Evolutionary conservation across 148 eudicot genomes (phyloP).

Genomic region (Rhododendron ovatum): DNA sequence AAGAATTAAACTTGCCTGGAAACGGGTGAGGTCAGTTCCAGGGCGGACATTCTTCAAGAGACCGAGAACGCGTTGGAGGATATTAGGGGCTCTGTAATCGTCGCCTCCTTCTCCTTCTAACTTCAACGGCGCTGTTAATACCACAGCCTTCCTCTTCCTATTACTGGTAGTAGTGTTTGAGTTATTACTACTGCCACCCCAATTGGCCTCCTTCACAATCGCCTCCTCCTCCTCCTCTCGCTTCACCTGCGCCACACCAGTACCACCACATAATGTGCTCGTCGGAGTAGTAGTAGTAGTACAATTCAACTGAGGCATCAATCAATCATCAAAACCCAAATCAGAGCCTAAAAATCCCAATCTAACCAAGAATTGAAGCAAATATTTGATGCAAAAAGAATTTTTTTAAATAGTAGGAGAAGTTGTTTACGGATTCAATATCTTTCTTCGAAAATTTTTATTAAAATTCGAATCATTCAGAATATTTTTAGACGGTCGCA

Average conservation of each 20-base stretch:
- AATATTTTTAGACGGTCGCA: no score
- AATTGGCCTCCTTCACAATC: background rate
- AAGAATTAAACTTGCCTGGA: constrained; percentile 32
- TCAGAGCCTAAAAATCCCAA: background rate
- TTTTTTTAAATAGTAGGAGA: no score
- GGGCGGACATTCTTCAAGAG: constrained; percentile 52
- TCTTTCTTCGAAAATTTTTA: no score
- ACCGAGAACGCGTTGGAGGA: constrained; percentile 49
- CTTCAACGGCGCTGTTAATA: constrained; percentile 54
- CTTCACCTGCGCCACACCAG: constrained; percentile 1
- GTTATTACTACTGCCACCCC: constrained; percentile 3
- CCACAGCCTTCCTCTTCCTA: constrained; percentile 13
- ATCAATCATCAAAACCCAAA: background rate
- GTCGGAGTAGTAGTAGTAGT: no score
- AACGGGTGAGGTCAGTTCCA: constrained; percentile 69
- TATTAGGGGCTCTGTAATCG: constrained; percentile 54
- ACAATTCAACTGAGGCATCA: background rate
- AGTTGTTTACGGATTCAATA: no score
- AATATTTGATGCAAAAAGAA: no score
- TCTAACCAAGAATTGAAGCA: background rate
- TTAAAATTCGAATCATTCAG: no score
- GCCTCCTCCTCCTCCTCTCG: background rate
- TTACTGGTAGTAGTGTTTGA: background rate
- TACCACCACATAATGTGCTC: no score
- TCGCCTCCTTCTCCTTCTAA: constrained; percentile 28